Evolutionary conservation across 495 filamentous ascomycete genomes (phyloP).

Genomic region (Hyaloscypha finlandica): DNA sequence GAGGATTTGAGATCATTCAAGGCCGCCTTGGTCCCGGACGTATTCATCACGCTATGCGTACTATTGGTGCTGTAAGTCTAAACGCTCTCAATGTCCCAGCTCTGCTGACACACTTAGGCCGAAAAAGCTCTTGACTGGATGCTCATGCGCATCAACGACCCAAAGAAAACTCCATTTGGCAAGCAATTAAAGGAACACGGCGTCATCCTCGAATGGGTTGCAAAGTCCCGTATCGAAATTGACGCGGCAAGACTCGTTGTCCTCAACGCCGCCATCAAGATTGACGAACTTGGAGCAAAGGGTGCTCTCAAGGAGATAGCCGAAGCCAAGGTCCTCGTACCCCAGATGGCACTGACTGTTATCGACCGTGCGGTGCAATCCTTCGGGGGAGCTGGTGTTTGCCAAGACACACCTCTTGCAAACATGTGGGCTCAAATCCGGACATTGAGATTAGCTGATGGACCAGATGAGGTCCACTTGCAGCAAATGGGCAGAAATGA

Average conservation of each 20-base stretch:
- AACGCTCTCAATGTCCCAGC: not conserved
- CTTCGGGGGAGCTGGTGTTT: constrained; percentile 82
- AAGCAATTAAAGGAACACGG: constrained; percentile 79
- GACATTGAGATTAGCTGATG: constrained; percentile 84
- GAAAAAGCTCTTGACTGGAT: constrained; percentile 87
- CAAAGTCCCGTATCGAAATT: constrained; percentile 85
- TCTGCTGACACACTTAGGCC: constrained; percentile 45
- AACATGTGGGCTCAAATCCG: constrained; percentile 83
- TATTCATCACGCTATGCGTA: constrained; percentile 93
- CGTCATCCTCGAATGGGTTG: constrained; percentile 92
- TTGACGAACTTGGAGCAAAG: constrained; percentile 80
- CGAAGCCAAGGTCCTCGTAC: constrained; percentile 83
- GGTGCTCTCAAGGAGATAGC: constrained; percentile 81
- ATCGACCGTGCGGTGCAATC: constrained; percentile 88
- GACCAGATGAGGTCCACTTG: constrained; percentile 91
- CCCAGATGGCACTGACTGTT: constrained; percentile 71
- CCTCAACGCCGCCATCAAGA: constrained; percentile 87
- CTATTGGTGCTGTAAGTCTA: constrained; percentile 68
- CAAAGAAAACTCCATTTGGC: constrained; percentile 81
- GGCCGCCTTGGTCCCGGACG: constrained; percentile 88
- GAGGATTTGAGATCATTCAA: constrained; percentile 97
- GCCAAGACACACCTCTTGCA: constrained; percentile 88
- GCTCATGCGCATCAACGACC: constrained; percentile 86
- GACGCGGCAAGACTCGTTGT: constrained; percentile 85
- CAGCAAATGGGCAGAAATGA: constrained; percentile 88